Evolutionary conservation across 192 early-diverging fungal genomes (phyloP), one percentile per base, ranked within the genome.

Genomic region (Paraglomus brasilianum): DNA sequence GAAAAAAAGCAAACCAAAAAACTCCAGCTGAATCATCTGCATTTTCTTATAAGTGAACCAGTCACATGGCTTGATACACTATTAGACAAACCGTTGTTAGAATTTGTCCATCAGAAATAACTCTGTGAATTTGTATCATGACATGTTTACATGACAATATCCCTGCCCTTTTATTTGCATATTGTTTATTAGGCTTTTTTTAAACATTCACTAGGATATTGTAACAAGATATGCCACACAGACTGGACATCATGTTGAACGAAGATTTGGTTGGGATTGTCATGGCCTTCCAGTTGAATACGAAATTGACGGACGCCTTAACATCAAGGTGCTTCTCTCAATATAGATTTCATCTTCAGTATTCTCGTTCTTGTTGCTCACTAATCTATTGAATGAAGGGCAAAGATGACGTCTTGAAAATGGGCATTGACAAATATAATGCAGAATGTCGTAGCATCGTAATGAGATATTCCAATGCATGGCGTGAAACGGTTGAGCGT

Each of bases 391-490:
- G 24, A n/a, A 41, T 24, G 43, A 7, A 77, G 72, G 87, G 93
- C 48, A 91, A 88, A 58, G 89, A 89, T 6, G 96, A 97, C 77
- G 94, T 98, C 21, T 74, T 91, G 79, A 84, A 80, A 13, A 91
- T 99, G 87, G 97, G 97, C 51, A 97, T 99, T 66, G 93, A 92
- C 72, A 92, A 91, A 68, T 99, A 99, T 82, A 99, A 99, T 76
- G 91, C 83, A 68, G 95, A 95, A 80, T 99, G 97, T 81, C 86
- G 97, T 62, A 78, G 88, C 48, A 98, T 99, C 77, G 97, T 99
- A 39, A 99, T 99, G 97, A 81, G 83, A 70, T 99, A 97, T 73
- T 80, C 93, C 19, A 74, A 69, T 14, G 97, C 98, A 72, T 99
- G 97, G 97, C 90, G 92, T 74, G 68, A 72, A 53, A 98, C 97